A percentile compares a stretch with the other conserved stretches of the same genome.
Evolutionary conservation across 768 basidiomycete genomes (phyloP).

Genomic region (Termitomyces sp.): DNA sequence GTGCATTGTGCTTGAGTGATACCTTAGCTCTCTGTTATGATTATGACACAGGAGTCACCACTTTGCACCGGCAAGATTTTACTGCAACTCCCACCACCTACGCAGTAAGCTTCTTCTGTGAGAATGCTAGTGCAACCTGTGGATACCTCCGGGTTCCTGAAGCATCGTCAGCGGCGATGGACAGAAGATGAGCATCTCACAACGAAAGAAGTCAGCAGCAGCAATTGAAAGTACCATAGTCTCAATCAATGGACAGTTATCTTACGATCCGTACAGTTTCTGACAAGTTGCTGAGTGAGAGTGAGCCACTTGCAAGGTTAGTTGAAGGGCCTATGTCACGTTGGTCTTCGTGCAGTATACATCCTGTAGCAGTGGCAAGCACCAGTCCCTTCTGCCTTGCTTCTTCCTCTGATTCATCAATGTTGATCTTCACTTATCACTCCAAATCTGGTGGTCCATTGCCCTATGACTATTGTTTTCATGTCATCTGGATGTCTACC

Average conservation of each 20-base stretch:
- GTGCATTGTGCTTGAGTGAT: background rate
- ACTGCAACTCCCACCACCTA: conserved; percentile 3
- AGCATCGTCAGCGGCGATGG: background rate
- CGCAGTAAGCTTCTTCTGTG: background rate
- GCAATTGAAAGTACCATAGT: background rate
- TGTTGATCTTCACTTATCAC: too few relatives aligned
- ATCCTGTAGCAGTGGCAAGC: too few relatives aligned
- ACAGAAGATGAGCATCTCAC: background rate
- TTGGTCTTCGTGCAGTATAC: background rate
- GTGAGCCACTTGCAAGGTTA: conserved; percentile 1
- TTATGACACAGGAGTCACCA: background rate
- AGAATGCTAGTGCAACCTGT: background rate
- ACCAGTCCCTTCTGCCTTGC: too few relatives aligned
- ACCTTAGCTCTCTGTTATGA: conserved; percentile 1
- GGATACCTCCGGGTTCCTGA: background rate
- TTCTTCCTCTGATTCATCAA: too few relatives aligned
- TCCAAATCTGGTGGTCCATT: too few relatives aligned
- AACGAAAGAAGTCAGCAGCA: background rate
- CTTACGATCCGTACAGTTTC: background rate
- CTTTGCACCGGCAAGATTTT: conserved; percentile 3
- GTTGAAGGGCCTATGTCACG: background rate
- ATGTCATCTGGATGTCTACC: too few relatives aligned
- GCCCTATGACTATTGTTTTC: too few relatives aligned
- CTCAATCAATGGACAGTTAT: conserved; percentile 1
- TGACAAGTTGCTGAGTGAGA: background rate